A percentile compares a stretch with the other conserved stretches of the same genome.
Conservation (phyloP, 768 basidiomycete species). For the Boletus pseudo-olivaceus region DNA sequence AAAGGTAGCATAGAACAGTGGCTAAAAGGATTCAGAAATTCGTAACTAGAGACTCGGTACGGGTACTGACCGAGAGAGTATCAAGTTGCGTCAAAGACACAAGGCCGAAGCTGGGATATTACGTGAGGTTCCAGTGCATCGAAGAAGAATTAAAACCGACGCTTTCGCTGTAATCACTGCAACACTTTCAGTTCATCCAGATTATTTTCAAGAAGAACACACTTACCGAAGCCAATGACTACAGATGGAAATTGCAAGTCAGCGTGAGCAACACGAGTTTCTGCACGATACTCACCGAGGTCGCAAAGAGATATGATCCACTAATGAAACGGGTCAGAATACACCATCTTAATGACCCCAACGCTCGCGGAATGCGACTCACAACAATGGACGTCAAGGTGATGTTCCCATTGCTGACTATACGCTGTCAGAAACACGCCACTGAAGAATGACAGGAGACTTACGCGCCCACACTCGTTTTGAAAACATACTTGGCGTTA, state of each 20-base stretch:
- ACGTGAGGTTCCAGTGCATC: not conserved
- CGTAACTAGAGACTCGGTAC: not conserved
- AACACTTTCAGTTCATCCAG: not conserved
- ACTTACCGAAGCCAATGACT: slow-evolving; percentile 15
- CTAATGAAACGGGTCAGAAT: slow-evolving; percentile 23
- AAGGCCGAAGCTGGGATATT: slow-evolving; percentile 36
- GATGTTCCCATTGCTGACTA: slow-evolving; percentile 42
- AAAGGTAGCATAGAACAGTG: slow-evolving; percentile 51
- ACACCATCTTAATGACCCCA: not conserved
- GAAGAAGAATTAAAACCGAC: slow-evolving; percentile 29
- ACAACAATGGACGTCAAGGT: slow-evolving; percentile 46
- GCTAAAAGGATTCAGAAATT: slow-evolving; percentile 28
- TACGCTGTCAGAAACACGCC: slow-evolving; percentile 27
- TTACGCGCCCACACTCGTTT: slow-evolving; percentile 48
- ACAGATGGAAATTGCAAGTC: not conserved
- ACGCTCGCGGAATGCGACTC: slow-evolving; percentile 18
- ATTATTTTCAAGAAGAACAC: not conserved
- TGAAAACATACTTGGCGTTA: slow-evolving; percentile 41
- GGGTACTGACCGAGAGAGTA: slow-evolving; percentile 35
- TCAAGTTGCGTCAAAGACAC: slow-evolving; percentile 36
- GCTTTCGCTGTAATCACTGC: slow-evolving; percentile 52
- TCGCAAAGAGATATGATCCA: slow-evolving; percentile 41
- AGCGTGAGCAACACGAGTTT: not conserved
- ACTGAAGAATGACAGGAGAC: slow-evolving; percentile 15
- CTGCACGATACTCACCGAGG: slow-evolving; percentile 36